Conservation (phyloP, 2,329 filamentous ascomycete genomes). For the Microcyclospora tardicrescens region DNA sequence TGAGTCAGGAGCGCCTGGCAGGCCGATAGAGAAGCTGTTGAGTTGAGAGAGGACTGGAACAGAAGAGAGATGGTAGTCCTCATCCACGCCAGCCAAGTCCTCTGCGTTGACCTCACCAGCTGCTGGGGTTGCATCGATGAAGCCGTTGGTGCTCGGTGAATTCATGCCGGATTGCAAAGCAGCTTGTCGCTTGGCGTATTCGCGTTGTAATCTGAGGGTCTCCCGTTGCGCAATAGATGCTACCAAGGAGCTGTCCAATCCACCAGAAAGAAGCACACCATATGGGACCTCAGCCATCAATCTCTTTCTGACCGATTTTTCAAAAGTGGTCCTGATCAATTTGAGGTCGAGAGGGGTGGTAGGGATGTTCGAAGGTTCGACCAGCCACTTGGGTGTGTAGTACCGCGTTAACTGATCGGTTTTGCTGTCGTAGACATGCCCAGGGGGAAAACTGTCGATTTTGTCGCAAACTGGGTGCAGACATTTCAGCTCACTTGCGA, state of each 20-base stretch:
- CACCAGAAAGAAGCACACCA: slow-evolving; percentile 87
- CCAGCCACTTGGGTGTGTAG: slow-evolving; percentile 77
- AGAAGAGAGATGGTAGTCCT: slow-evolving; percentile 76
- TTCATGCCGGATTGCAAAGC: slow-evolving; percentile 21
- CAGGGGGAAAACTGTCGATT: slow-evolving; percentile 86
- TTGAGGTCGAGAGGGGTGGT: slow-evolving; percentile 72
- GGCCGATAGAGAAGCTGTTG: slow-evolving; percentile 97
- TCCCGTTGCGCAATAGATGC: slow-evolving; percentile 92
- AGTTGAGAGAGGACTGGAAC: slow-evolving; percentile 86
- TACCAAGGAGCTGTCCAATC: slow-evolving; percentile 88
- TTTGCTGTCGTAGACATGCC: slow-evolving; percentile 90
- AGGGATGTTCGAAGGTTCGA: slow-evolving; percentile 69
- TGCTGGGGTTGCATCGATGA: slow-evolving; percentile 30
- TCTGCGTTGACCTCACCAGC: slow-evolving; percentile 43
- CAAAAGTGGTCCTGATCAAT: slow-evolving; percentile 65
- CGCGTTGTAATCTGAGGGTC: slow-evolving; percentile 43
- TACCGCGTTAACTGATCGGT: slow-evolving; percentile 76
- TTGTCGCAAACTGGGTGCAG: slow-evolving; percentile 88
- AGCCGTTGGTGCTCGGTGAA: slow-evolving; percentile 17
- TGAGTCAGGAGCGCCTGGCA: slow-evolving; percentile 84
- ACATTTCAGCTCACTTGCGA: slow-evolving; percentile 93
- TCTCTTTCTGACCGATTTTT: slow-evolving; percentile 86
- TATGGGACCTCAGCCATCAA: slow-evolving; percentile 99
- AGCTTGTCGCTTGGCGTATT: slow-evolving; percentile 27
- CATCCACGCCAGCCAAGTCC: slow-evolving; percentile 85